phyloP scores from a whole-genome alignment of 192 early-diverging fungal species.

The Ambispora gerdemannii region DNA sequence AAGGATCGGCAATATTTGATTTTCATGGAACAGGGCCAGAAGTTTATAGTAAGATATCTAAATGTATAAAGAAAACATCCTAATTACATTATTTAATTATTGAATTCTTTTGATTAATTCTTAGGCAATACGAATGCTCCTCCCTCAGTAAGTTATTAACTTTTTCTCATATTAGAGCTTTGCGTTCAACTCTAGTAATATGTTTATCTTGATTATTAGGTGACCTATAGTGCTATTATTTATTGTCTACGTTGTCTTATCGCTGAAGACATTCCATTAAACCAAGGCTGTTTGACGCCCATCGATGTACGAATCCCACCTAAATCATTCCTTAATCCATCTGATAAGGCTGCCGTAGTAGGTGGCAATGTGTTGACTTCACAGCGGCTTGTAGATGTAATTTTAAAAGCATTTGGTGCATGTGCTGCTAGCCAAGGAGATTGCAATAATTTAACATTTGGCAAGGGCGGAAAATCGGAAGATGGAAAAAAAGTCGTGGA shows the following conservation, averaged over 20 bases:
- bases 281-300: slow-evolving; percentile 91
- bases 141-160: slow-evolving; percentile 38
- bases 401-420: slow-evolving; percentile 85
- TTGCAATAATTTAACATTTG: slow-evolving; percentile 97
- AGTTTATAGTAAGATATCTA: slow-evolving; percentile 87
- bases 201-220: slow-evolving; percentile 32
- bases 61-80: neutral
- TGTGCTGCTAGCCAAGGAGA: slow-evolving; percentile 91
- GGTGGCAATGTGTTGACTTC: slow-evolving; percentile 96
- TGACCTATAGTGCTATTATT: slow-evolving; percentile 91
- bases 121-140: slow-evolving; percentile 49
- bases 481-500: slow-evolving; percentile 51
- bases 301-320: slow-evolving; percentile 78
- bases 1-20: slow-evolving; percentile 86
- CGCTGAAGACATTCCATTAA: slow-evolving; percentile 88
- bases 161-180: neutral
- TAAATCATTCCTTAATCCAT: slow-evolving; percentile 74
- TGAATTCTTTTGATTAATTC: neutral
- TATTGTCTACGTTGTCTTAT: slow-evolving; percentile 93
- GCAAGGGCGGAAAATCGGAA: slow-evolving; percentile 59
- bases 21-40: slow-evolving; percentile 87
- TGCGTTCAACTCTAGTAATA: slow-evolving; percentile 21
- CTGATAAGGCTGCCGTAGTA: slow-evolving; percentile 85
- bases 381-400: slow-evolving; percentile 89
- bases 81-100: neutral